Base-by-base conservation (phyloP, 306 rosid genomes). In the Quercus aquifolioides region DNA sequence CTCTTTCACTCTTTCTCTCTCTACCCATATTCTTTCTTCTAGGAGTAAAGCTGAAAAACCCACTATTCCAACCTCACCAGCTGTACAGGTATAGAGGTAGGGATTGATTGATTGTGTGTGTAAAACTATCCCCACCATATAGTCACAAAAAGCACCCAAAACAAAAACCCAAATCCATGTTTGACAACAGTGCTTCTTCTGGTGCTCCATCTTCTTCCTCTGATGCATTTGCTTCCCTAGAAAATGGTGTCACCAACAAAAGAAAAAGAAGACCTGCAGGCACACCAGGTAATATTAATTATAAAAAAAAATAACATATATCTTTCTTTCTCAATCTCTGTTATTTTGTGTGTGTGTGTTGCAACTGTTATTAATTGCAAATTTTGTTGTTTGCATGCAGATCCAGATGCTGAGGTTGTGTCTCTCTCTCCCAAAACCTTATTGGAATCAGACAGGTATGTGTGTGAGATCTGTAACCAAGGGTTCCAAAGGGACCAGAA, bases 391-490 rank as follows among this genome's bases (percentile, higher is more conserved):
- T 72, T 26, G 54, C 12, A 25, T 23, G 35, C 75, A 94, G 99
- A 95, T 91, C 99, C 98, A 69, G 98, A 93, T 80, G 99, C 99
- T 1, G 94, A 93, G 77, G 99, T 95, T 17, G 99, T 95, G 81
- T 91, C 98, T 28, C 77, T 95, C 3, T 95, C 99, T 3, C 98
- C 99, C 1, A 93, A 90, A 63, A 95, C 98, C 10, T 64, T 95
- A 23, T 17, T 95, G 64, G 99, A 95, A 84, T 95, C 98, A 5
- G 98, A 93, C 75, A 83, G 94, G 8, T 95, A 95, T 49, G 97
- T 95, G 23, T 95, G 99, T 69, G 99, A 95, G 97, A 95, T 95
- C 97, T 95, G 99, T 83, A 93, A 91, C 84, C 97, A 93, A 69
- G 99, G 98, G 69, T 95, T 95, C 30, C 98, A 95, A 76, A 85